Base-by-base conservation (phyloP, 2,329 filamentous ascomycete genomes). In the Cladosporium sp. region DNA sequence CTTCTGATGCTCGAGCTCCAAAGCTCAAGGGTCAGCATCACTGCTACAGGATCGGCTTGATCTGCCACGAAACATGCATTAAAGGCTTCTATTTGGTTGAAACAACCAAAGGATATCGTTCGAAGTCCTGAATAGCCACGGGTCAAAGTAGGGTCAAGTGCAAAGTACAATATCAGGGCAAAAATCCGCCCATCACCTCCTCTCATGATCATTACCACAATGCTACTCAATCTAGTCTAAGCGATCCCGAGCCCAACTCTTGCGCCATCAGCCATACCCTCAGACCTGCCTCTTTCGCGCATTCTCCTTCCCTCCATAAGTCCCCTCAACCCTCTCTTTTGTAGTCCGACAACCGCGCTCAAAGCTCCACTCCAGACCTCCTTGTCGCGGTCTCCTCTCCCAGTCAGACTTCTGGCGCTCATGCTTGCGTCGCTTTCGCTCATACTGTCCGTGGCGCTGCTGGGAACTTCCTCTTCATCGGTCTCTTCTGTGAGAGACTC, bases 251-350 rank as follows among this genome's bases (percentile, higher is more conserved):
- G 67, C n/a, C 76, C 76, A 25, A 78, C 73, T 58, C 73, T 67
- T 64, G 70, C 25, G 69, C 76, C 66, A 71, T 79, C 70, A 69
- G 73, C 70, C 66, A 59, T 67, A 23, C 67, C 70, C 51, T 72
- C 77, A 67, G 78, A 77, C 66, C 79, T 78, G 14, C 84, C 85
- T 69, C 92, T 83, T 77, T 96, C 92, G 53, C 93, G 84, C 82
- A 97, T 88, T 67, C 94, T 85, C 53, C 94, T 83, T 3, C 94
- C 94, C 78, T 98, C 95, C 95, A 99, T 98, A 70, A 99, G 78
- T 0, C 95, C 95, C 66, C 94, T 85, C 39, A 99, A 78, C 0
- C 95, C 95, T 63, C 95, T 85, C 82, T 99, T 99, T 82, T 99
- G 95, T 69, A 99, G 77, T 0, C 95, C 95, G 70, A 99, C 96